Evolutionary conservation across 2,329 filamentous ascomycete genomes (phyloP).

Genomic region (Ilyonectria robusta): DNA sequence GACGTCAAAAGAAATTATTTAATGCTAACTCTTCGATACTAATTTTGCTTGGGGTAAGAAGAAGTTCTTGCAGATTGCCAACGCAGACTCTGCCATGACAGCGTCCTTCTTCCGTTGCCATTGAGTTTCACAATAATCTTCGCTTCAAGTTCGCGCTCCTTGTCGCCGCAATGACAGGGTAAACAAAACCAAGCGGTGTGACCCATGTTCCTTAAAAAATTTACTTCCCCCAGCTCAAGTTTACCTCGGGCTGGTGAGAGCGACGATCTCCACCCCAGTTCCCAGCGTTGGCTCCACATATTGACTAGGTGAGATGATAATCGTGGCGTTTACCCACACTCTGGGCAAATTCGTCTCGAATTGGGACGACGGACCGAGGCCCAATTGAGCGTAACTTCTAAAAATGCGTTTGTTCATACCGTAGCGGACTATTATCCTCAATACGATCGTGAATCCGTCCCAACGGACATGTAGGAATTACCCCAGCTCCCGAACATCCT

Average conservation of each 20-base stretch:
- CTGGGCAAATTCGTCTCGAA: background rate
- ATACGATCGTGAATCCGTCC: background rate
- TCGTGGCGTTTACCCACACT: background rate
- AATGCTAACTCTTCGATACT: background rate
- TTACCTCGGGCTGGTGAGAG: constrained; percentile 6
- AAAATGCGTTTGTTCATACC: background rate
- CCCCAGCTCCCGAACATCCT: background rate
- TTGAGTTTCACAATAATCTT: no score
- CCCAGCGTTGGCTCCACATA: background rate
- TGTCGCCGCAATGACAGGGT: no score
- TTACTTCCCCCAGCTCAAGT: background rate
- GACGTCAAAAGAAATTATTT: background rate
- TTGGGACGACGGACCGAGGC: background rate
- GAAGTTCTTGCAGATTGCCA: no score
- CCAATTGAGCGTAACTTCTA: background rate
- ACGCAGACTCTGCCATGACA: no score
- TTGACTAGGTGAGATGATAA: background rate
- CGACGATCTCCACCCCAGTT: background rate
- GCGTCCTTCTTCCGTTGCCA: background rate
- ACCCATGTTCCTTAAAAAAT: no score
- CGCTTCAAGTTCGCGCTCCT: no score
- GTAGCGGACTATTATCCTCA: background rate
- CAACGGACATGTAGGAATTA: background rate
- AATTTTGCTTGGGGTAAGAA: background rate
- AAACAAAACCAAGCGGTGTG: no score